A percentile compares a stretch with the other conserved stretches of the same genome.
These are phyloP conservation scores for Chytridiales sp. DNA, from an alignment of 371 early-diverging fungal species.

Conservation along the genomic window DNA sequence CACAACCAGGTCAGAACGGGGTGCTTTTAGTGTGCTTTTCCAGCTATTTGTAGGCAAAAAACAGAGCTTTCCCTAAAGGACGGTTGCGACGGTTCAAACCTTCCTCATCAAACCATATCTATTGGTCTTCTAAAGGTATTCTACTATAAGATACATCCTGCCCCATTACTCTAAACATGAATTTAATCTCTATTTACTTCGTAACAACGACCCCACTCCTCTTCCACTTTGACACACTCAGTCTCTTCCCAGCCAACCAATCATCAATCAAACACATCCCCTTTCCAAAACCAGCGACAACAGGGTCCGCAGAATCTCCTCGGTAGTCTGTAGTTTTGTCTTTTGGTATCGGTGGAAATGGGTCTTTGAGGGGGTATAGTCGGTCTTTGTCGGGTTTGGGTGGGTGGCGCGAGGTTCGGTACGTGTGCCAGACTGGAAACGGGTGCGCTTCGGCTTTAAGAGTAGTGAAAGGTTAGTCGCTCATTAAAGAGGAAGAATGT, in stretches of 20 bases:
- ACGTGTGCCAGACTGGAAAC: constrained; percentile 22
- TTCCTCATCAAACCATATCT: no score
- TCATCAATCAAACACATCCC: constrained; percentile 15
- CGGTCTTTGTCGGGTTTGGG: background rate
- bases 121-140: no score
- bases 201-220: background rate
- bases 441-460: constrained; percentile 29
- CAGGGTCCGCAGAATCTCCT: constrained; percentile 16
- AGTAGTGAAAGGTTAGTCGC: background rate
- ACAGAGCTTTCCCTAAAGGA: no score
- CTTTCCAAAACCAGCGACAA: constrained; percentile 9
- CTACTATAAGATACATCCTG: no score
- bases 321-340: background rate
- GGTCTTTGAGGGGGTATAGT: background rate
- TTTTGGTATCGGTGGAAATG: background rate
- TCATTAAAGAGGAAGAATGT: background rate
- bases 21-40: no score
- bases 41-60: no score
- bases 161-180: no score
- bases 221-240: constrained; percentile 10
- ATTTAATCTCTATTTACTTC: no score
- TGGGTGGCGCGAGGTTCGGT: constrained; percentile 17
- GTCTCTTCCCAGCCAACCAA: constrained; percentile 4
- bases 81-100: no score
- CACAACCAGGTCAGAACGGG: no score